Conservation (phyloP, 768 basidiomycete genomes). For the Boletus sensibilis region DNA sequence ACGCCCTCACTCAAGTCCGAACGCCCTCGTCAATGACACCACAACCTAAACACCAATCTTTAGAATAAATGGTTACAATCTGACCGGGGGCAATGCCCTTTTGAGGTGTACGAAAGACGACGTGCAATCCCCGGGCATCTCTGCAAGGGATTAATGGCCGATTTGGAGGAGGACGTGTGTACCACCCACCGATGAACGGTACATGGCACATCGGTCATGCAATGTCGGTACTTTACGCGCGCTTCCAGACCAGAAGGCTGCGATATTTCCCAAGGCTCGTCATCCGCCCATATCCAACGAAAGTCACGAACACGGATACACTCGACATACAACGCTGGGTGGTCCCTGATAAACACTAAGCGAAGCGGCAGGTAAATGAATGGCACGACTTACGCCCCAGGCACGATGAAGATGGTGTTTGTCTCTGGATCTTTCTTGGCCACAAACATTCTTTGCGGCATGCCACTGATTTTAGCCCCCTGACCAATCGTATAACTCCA, state of each 20-base stretch:
- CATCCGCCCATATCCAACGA: constrained; percentile 74
- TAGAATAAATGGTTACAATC: constrained; percentile 70
- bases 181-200: constrained; percentile 47
- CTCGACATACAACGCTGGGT: constrained; percentile 52
- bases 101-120: constrained; percentile 59
- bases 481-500: constrained; percentile 90
- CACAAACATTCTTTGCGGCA: constrained; percentile 66
- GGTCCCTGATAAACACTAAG: constrained; percentile 43
- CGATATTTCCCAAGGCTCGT: constrained; percentile 48
- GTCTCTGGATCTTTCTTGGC: constrained; percentile 58
- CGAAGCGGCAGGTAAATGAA: neutral
- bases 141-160: constrained; percentile 16
- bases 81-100: constrained; percentile 79
- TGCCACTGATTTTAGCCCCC: constrained; percentile 63
- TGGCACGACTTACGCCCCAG: constrained; percentile 53
- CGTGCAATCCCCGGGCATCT: constrained; percentile 29
- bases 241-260: constrained; percentile 45
- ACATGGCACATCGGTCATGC: constrained; percentile 57
- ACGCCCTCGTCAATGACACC: constrained; percentile 54
- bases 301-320: constrained; percentile 49
- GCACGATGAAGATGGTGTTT: constrained; percentile 77
- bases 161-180: neutral
- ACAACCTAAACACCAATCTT: constrained; percentile 80
- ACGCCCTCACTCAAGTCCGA: constrained; percentile 3
- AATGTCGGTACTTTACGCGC: constrained; percentile 66